phyloP scores from a whole-genome alignment of 2,329 filamentous ascomycete species.

The Colletotrichum sp. region DNA sequence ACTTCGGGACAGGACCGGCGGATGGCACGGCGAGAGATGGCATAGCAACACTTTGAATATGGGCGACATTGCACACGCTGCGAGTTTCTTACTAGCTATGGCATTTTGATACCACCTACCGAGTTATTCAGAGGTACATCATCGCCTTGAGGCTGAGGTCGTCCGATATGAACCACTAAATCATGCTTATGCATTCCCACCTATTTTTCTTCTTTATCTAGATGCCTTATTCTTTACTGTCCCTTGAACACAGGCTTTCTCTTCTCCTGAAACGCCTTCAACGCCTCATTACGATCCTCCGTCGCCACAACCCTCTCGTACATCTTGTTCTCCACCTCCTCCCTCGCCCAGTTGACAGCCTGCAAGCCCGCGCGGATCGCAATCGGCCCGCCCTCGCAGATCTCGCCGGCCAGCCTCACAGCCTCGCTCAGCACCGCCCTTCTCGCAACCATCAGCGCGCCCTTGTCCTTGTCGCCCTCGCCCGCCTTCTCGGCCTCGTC shows the following conservation, averaged over 20 bases:
- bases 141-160: neutral
- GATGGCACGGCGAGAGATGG: neutral
- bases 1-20: neutral
- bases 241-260: conserved; percentile 64
- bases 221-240: conserved; percentile 32
- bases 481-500: conserved; percentile 41
- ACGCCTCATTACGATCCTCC: conserved; percentile 86
- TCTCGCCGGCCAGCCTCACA: conserved; percentile 79
- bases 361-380: conserved; percentile 80
- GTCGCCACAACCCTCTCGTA: conserved; percentile 85
- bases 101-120: too few relatives aligned
- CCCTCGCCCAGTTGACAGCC: conserved; percentile 75
- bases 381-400: conserved; percentile 88
- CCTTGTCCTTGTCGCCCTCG: conserved; percentile 35
- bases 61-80: too few relatives aligned
- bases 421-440: conserved; percentile 76
- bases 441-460: conserved; percentile 63
- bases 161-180: neutral
- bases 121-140: accelerated
- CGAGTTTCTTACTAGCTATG: too few relatives aligned
- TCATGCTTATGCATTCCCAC: neutral
- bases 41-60: neutral
- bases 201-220: neutral
- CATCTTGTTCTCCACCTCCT: conserved; percentile 84
- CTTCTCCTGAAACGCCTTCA: conserved; percentile 79